Conservation (phyloP, 352 stramenopile species). For the Pythium insidiosum region DNA sequence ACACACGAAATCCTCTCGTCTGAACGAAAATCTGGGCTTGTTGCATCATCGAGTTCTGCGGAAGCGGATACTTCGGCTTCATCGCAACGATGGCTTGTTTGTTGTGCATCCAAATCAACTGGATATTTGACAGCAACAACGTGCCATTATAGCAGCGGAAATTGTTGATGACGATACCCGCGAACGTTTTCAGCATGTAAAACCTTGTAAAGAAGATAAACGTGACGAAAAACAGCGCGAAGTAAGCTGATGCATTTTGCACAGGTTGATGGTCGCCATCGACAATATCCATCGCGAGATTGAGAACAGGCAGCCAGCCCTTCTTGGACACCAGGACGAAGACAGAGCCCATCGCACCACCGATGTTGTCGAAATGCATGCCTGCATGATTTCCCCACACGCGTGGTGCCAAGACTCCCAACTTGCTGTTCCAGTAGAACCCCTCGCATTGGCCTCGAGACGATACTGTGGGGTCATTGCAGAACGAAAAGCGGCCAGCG, state of each 20-base stretch:
- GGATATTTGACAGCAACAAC: constrained; percentile 59
- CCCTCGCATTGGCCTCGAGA: constrained; percentile 43
- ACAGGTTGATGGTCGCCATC: constrained; percentile 58
- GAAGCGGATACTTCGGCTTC: constrained; percentile 64
- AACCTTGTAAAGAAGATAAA: constrained; percentile 79
- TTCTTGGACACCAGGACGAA: constrained; percentile 83
- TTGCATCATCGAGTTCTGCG: constrained; percentile 49
- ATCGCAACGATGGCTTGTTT: constrained; percentile 54
- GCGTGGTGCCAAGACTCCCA: constrained; percentile 48
- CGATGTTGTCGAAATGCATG: constrained; percentile 83
- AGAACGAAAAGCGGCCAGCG: constrained; percentile 68
- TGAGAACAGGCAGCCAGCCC: constrained; percentile 78
- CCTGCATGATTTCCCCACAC: constrained; percentile 74
- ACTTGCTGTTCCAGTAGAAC: constrained; percentile 50
- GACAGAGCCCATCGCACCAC: constrained; percentile 62
- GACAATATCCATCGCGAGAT: constrained; percentile 75
- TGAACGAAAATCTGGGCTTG: constrained; percentile 58
- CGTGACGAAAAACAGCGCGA: constrained; percentile 74
- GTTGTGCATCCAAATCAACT: constrained; percentile 75
- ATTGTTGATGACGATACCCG: constrained; percentile 84
- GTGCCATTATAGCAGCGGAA: constrained; percentile 81
- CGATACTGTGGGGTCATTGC: constrained; percentile 58
- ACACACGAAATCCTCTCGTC: constrained; percentile 48
- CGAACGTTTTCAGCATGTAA: constrained; percentile 70
- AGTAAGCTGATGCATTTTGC: constrained; percentile 68